A percentile compares a stretch with the other conserved stretches of the same genome.
Evolutionary conservation across 306 rosid species (phyloP).

Genomic region (Sphenostylis stenocarpa): DNA sequence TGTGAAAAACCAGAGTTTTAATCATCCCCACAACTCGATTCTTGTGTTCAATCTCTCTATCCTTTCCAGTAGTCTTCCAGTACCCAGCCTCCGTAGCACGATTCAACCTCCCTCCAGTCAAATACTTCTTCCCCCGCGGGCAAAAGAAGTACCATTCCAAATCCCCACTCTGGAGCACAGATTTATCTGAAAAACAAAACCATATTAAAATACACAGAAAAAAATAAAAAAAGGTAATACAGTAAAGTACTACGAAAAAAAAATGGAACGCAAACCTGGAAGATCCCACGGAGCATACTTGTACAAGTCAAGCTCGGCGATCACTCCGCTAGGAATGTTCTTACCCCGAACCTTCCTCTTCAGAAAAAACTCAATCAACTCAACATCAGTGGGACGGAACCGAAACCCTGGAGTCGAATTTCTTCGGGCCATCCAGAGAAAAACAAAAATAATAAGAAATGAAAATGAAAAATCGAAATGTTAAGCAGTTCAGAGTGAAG

Average conservation of each 20-base stretch:
- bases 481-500: constrained; percentile 24
- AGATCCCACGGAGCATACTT: constrained; percentile 83
- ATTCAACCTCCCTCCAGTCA: constrained; percentile 65
- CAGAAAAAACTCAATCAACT: constrained; percentile 64
- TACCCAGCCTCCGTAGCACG: constrained; percentile 65
- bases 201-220: neutral
- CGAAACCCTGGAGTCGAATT: constrained; percentile 75
- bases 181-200: constrained; percentile 46
- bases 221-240: neutral
- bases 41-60: constrained; percentile 41
- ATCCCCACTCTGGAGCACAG: constrained; percentile 57
- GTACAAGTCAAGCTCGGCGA: constrained; percentile 71
- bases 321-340: constrained; percentile 31
- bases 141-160: constrained; percentile 80
- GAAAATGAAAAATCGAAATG: constrained; percentile 1
- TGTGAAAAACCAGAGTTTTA: constrained; percentile 71
- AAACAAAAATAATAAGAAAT: neutral
- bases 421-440: constrained; percentile 27
- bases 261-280: constrained; percentile 55
- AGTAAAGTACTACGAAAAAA: neutral
- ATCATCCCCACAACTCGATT: constrained; percentile 56
- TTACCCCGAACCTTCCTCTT: constrained; percentile 61
- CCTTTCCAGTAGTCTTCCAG: constrained; percentile 93
- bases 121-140: constrained; percentile 62
- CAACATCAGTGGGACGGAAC: constrained; percentile 83